Percentiles rank a stretch among this genome's conserved stretches.
phyloP scores from a whole-genome alignment of 2,329 filamentous ascomycete genomes.

The Cladosporium austrohemisphaericum region DNA sequence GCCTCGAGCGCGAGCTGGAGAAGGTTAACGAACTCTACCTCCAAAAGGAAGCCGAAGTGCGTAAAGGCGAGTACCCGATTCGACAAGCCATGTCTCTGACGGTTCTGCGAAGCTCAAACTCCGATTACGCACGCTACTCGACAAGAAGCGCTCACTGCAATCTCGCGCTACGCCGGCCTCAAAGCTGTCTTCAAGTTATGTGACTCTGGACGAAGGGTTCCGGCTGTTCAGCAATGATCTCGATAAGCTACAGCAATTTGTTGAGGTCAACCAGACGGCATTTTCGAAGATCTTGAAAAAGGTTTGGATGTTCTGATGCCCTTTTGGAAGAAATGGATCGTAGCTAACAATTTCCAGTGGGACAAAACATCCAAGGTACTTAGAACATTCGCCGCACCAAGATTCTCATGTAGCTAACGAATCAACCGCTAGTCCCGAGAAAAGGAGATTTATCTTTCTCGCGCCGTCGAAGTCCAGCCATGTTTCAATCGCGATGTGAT shows the following conservation, averaged over 20 bases:
- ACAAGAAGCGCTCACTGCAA: conserved; percentile 91
- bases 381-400: conserved; percentile 21
- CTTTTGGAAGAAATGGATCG: conserved; percentile 14
- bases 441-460: conserved; percentile 92
- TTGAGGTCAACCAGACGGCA: conserved; percentile 94
- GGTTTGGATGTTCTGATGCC: conserved; percentile 40
- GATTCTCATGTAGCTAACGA: conserved; percentile 22
- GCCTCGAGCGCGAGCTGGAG: conserved; percentile 92
- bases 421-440: conserved; percentile 71
- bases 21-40: conserved; percentile 98
- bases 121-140: conserved; percentile 82
- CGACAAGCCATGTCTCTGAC: conserved; percentile 4
- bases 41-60: conserved; percentile 94
- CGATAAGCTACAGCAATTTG: conserved; percentile 95
- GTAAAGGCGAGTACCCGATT: conserved; percentile 29
- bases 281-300: conserved; percentile 99
- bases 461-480: conserved; percentile 94
- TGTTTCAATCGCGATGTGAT: conserved; percentile 98
- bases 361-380: conserved; percentile 92
- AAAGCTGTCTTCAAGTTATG: conserved; percentile 87
- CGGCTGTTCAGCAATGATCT: conserved; percentile 95
- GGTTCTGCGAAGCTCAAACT: conserved; percentile 69
- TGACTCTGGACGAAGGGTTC: conserved; percentile 92
- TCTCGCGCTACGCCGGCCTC: conserved; percentile 68
- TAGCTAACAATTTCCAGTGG: conserved; percentile 59